Percentiles rank a stretch among this genome's conserved stretches.
phyloP scores from a whole-genome alignment of 805 yeast species.

The Saturnispora dispora region DNA sequence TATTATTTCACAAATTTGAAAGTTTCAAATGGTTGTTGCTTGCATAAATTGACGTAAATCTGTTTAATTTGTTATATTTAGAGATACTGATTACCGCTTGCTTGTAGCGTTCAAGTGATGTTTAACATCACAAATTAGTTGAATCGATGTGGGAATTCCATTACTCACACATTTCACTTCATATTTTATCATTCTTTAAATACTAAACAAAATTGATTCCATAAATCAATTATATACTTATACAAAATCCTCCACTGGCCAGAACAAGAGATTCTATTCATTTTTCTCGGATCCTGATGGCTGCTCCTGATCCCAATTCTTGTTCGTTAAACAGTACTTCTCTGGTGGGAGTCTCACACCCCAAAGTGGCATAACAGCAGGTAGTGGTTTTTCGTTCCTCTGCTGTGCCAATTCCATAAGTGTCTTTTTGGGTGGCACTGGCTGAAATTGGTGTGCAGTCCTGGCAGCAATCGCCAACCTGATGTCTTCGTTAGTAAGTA shows the following conservation, averaged over 20 bases:
- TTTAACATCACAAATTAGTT: no score
- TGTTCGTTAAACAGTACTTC: conserved; percentile 85
- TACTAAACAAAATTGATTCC: neutral
- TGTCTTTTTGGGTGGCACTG: conserved; percentile 89
- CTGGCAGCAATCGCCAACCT: conserved; percentile 89
- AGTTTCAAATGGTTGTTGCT: no score
- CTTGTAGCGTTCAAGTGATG: no score
- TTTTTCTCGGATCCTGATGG: neutral
- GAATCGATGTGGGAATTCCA: no score
- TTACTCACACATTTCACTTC: neutral
- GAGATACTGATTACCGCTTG: no score
- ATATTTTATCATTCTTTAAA: neutral
- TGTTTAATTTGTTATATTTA: no score
- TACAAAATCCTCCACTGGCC: neutral
- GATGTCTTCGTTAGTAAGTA: conserved; percentile 75
- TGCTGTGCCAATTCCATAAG: conserved; percentile 87
- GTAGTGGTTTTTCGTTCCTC: conserved; percentile 79
- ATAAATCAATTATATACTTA: neutral
- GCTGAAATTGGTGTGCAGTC: conserved; percentile 93
- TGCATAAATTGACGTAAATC: no score
- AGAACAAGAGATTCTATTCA: neutral
- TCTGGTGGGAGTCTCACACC: conserved; percentile 96
- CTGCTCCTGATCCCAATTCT: conserved; percentile 47
- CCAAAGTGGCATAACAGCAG: conserved; percentile 84
- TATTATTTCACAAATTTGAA: no score